These are phyloP conservation scores for Aspergillus fischeri DNA, from an alignment of 2,329 filamentous ascomycete genomes.

Conservation along the genomic window DNA sequence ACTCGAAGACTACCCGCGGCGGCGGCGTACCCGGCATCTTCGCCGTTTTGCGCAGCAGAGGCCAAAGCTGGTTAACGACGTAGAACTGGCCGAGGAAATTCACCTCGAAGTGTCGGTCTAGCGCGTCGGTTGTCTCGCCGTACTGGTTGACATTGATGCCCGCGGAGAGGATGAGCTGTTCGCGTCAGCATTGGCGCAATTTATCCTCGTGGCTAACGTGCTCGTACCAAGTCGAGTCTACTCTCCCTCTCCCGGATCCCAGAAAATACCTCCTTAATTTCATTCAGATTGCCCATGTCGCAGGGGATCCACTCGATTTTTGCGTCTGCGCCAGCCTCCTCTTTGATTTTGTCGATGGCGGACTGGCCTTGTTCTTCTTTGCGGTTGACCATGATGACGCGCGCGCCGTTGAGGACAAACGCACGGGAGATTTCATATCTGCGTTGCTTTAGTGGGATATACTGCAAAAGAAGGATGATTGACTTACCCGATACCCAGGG, in stretches of 20 bases:
- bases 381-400: constrained; percentile 6
- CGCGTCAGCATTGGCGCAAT: too few species aligned
- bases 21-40: constrained; percentile 30
- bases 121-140: constrained; percentile 34
- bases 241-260: constrained; percentile 32
- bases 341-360: constrained; percentile 33
- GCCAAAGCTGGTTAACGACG: constrained; percentile 41
- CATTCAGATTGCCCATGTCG: constrained; percentile 38
- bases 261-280: constrained; percentile 39
- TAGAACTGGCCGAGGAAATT: constrained; percentile 47
- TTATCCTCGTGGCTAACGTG: too few species aligned
- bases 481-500: constrained; percentile 35
- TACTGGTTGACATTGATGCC: constrained; percentile 44
- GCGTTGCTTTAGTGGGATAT: neutral
- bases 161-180: constrained; percentile 38
- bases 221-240: constrained; percentile 35
- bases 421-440: constrained; percentile 9
- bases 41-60: constrained; percentile 40
- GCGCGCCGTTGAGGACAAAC: constrained; percentile 3
- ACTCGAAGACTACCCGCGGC: constrained; percentile 41
- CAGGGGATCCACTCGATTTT: constrained; percentile 42
- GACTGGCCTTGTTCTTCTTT: constrained; percentile 10
- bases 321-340: constrained; percentile 22
- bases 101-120: constrained; percentile 41
- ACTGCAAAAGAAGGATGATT: too few species aligned